Base-by-base conservation (phyloP, 2,329 filamentous ascomycete species). In the Lasiodiplodia citricola region DNA sequence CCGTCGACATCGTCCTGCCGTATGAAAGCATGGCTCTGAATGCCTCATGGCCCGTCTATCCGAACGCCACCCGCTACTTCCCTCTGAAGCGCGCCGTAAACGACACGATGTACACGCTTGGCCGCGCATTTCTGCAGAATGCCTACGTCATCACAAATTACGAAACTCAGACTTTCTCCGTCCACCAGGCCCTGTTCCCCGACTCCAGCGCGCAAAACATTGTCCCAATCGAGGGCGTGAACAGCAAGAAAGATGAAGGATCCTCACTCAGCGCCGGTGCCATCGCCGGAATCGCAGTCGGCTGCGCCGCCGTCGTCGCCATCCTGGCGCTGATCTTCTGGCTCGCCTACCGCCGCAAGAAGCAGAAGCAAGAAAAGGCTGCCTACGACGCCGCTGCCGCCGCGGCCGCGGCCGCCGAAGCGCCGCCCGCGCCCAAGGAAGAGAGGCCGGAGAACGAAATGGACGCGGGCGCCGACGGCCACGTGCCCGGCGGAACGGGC, bases 151-250 rank as follows among this genome's bases (percentile, higher is more conserved):
- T 79, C 5, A 77, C 76, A 0, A 77, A 82, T 55, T 81, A 80
- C 66, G 79, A 75, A 41, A 65, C 70, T 10, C 56, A 69, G 25
- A 75, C 70, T 28, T 76, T 77, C 62, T 75, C 73, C 1, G 73
- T 90, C 28, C 83, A 88, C 67, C 85, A 88, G 72, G 87, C 87
- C 73, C 74, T 63, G 86, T 88, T 73, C 84, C 87, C n/a, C 71
- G 80, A 57, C 75, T 80, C 83, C 2, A 71, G 70, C 74, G 41
- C 76, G 70, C 14, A 81, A 82, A 70, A 82, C 79, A 35, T 82
- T 80, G 44, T 76, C 13, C 64, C 76, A 11, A 75, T 78, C 25
- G 52, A 73, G 60, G 47, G 41, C n/a, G 50, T 28, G 7, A 68
- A 51, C 23, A 51, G 52, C 37, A 66, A 41, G 2, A 38, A 28